These are phyloP conservation scores for Symbiodinium pilosum DNA, from an alignment of 73 alveolate species.

Conservation along the genomic window DNA sequence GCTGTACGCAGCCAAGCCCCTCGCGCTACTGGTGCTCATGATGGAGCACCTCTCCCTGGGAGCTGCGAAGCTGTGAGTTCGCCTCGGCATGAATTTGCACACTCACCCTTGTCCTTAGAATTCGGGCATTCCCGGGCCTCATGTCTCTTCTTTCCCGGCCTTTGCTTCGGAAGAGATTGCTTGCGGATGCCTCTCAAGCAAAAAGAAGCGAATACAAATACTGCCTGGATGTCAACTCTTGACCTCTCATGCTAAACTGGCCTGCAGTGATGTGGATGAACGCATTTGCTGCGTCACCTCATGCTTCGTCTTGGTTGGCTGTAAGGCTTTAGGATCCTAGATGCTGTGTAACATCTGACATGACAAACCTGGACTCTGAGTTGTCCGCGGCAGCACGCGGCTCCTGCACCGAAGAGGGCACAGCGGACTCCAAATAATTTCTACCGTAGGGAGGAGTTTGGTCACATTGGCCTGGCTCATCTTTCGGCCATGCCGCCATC, in stretches of 20 bases:
- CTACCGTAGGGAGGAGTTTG: too few relatives aligned
- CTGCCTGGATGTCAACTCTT: too few relatives aligned
- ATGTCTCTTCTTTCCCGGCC: background rate
- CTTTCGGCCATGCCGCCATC: constrained; percentile 11
- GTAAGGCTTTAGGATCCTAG: background rate
- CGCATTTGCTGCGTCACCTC: background rate
- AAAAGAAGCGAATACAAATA: too few relatives aligned
- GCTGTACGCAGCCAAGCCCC: background rate
- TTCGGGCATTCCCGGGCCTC: background rate
- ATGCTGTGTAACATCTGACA: too few relatives aligned
- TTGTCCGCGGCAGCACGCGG: background rate
- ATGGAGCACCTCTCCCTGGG: background rate
- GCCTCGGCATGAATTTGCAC: background rate
- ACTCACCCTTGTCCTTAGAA: background rate
- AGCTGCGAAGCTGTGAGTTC: background rate
- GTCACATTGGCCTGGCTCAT: background rate
- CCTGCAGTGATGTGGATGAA: constrained; percentile 6
- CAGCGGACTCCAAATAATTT: too few relatives aligned
- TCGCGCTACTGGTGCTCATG: background rate
- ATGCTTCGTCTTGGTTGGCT: too few relatives aligned
- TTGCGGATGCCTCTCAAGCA: background rate
- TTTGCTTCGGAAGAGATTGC: background rate
- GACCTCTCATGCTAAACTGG: too few relatives aligned
- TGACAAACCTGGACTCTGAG: too few relatives aligned
- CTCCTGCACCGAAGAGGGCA: background rate